Base-by-base conservation (phyloP, 768 basidiomycete species). In the Hemileccinum rubropunctum region DNA sequence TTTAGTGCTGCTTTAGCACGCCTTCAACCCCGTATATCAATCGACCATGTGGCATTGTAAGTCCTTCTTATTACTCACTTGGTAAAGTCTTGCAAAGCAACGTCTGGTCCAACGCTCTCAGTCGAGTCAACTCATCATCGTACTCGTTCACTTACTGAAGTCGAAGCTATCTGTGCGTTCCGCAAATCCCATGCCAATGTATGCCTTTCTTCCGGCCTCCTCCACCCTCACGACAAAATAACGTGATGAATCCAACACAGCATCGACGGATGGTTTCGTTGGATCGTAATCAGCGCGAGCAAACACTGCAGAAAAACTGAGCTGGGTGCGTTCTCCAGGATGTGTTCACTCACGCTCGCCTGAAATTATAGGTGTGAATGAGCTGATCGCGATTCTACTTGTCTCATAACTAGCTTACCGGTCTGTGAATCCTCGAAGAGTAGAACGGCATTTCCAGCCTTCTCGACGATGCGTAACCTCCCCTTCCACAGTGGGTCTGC, bases 171-270 rank as follows among this genome's bases (percentile, higher is more conserved):
- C 91, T 8, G 89, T 78, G 20, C 92, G 79, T 64, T 95, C 93
- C 18, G 80, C 79, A 66, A 94, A 98, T 14, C 94, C 94, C 79
- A 97, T 86, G 6, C 94, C 94, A 50, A 98, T 91, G 62, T 91
- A 94, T 2, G 95, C 94, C 65, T 90, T 88, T 67, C 80, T 84
- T 18, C 91, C 91, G 14, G 74, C 76, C 58, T 95, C 93, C 66
- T 97, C 94, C 3, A 97, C 88, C 47, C 91, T 79, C 36, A 97
- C 75, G 14, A 95, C 94, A 63, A 98, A 98, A 66, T 98, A 98
- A 42, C 94, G 83, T 11, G 93, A 95, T 1, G 92, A 95, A 66
- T 98, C 94, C 23, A 97, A 76, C 14, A 95, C 93, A n/a, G 91
- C 88, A 57, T 98, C 94, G n/a, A 98, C 90, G 26, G 81, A 84